Percentiles rank a stretch among this genome's conserved stretches.
Conservation (phyloP, 805 yeast genomes). For the Scheffersomyces lignosus region DNA sequence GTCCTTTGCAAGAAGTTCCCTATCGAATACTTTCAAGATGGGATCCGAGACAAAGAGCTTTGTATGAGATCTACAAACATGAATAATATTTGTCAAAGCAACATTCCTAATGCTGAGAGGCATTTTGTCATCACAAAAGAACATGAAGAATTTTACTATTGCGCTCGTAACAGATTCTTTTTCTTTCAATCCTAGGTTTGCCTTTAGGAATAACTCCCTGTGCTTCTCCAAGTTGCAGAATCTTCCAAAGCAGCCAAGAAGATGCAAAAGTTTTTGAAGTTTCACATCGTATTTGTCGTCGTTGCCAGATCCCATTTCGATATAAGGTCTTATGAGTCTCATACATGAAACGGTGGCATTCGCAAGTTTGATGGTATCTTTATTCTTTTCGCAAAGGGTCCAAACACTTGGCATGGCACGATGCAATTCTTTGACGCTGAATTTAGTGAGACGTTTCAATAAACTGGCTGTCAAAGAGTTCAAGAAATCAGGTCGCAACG, state of each 20-base stretch:
- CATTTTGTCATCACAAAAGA: conserved; percentile 44
- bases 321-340: conserved; percentile 47
- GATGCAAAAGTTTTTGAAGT: conserved; percentile 54
- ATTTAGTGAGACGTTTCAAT: conserved; percentile 58
- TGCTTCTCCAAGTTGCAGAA: conserved; percentile 60
- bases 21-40: conserved; percentile 52
- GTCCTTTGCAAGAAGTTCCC: conserved; percentile 41
- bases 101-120: conserved; percentile 41
- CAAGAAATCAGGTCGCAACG: conserved; percentile 53
- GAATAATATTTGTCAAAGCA: conserved; percentile 58
- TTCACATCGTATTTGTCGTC: conserved; percentile 16
- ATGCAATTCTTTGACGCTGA: conserved; percentile 59
- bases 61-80: conserved; percentile 62
- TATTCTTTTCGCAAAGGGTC: conserved; percentile 48
- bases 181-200: conserved; percentile 43
- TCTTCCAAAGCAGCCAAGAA: conserved; percentile 72
- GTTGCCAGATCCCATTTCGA: conserved; percentile 14
- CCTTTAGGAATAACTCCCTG: conserved; percentile 36
- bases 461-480: conserved; percentile 50
- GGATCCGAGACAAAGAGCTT: conserved; percentile 61
- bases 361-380: conserved; percentile 49
- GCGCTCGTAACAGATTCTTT: conserved; percentile 59
- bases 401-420: conserved; percentile 74
- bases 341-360: conserved; percentile 68
- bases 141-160: conserved; percentile 57